These are phyloP conservation scores for Wickerhamiella pararugosa DNA, from an alignment of 1,139 yeast genomes.

Conservation along the genomic window DNA sequence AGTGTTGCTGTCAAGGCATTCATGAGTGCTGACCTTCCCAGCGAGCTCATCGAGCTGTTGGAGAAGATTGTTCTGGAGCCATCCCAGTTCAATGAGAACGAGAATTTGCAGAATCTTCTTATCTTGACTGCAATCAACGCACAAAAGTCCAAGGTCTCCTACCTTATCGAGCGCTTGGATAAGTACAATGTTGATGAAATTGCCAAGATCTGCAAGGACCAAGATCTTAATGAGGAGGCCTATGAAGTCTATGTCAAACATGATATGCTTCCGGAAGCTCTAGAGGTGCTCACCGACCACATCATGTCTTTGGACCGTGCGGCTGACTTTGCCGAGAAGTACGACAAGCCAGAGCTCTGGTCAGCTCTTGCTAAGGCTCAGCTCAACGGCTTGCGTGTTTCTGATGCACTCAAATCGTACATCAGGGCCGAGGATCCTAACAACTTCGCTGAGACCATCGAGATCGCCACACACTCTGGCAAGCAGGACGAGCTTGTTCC, in stretches of 20 bases:
- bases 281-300: slow-evolving; percentile 84
- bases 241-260: slow-evolving; percentile 83
- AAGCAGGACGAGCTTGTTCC: slow-evolving; percentile 86
- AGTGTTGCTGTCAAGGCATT: slow-evolving; percentile 93
- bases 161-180: slow-evolving; percentile 78
- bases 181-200: slow-evolving; percentile 88
- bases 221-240: slow-evolving; percentile 84
- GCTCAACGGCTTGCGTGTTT: slow-evolving; percentile 79
- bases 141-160: slow-evolving; percentile 70
- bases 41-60: slow-evolving; percentile 81
- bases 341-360: slow-evolving; percentile 81
- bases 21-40: slow-evolving; percentile 88
- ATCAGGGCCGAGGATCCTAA: slow-evolving; percentile 85
- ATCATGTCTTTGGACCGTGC: slow-evolving; percentile 91
- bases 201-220: slow-evolving; percentile 83
- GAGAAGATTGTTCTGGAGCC: slow-evolving; percentile 96
- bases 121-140: slow-evolving; percentile 92
- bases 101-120: slow-evolving; percentile 84
- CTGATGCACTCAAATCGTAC: slow-evolving; percentile 74
- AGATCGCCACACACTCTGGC: slow-evolving; percentile 89
- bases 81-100: slow-evolving; percentile 89
- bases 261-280: slow-evolving; percentile 62
- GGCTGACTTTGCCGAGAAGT: slow-evolving; percentile 80
- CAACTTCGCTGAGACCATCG: slow-evolving; percentile 84
- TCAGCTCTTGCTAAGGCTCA: slow-evolving; percentile 93